Evolutionary conservation across 306 rosid species (phyloP), one percentile per base, ranked within the genome.

Genomic region (Vigna trinervia): DNA sequence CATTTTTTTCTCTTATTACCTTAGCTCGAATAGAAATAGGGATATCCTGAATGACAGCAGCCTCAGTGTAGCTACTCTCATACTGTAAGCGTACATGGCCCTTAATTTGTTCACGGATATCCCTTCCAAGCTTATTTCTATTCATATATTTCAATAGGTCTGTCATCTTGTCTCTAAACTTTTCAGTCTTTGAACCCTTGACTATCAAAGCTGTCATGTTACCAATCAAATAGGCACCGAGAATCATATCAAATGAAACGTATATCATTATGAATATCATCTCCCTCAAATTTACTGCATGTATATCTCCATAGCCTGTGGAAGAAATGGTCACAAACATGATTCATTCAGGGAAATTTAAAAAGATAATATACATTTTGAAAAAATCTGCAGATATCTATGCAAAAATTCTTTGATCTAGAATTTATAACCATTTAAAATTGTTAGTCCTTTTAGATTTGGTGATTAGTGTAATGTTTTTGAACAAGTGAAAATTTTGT

Each of bases 141-240:
- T 95, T 95, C 94, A 91, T 92, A 82, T 90, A 95, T 81, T 82
- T 95, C 75, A 92, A 75, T 77, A 95, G 61, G 86, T 95, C 98
- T 28, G 98, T 69, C 97, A 92, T 95, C 87, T 88, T 91, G 80
- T 95, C 99, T 84, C 99, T 92, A 73, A 88, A 95, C 59, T 85
- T 91, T 78, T 82, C 99, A 36, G 99, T 95, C 86, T 95, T 92
- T 69, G 99, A 95, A 83, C 99, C 99, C 88, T 89, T 95, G n/a
- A 95, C 99, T 79, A 95, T 95, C 78, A 95, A 84, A 53, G 97
- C 99, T 34, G 99, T 92, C 99, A 95, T 95, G 88, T 95, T 95
- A 88, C 99, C 99, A 12, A 95, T 92, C 86, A 95, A 86, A 83
- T 95, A 95, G 59, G 99, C 99, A 69, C 99, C 99, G 11, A 95